Conservation (phyloP, 2,329 filamentous ascomycete species). For the Anisogramma anomala region DNA sequence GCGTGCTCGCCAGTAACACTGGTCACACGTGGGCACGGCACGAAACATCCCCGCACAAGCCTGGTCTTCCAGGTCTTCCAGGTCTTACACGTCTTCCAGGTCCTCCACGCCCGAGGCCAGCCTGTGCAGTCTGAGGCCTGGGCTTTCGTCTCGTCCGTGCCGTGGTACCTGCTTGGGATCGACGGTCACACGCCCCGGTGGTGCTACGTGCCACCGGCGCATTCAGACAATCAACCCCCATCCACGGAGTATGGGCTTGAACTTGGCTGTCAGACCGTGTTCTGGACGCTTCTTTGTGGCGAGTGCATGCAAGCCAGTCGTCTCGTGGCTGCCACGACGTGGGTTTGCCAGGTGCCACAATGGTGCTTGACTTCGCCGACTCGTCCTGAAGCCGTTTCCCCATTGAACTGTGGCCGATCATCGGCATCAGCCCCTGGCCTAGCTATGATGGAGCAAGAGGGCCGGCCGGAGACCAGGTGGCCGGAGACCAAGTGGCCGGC, state of each 20-base stretch:
- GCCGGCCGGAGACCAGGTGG: neutral
- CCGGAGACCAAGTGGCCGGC: neutral
- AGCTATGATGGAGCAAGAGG: neutral
- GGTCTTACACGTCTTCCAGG: too few species aligned
- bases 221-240: neutral
- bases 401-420: too few species aligned
- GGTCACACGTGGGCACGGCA: constrained; percentile 8
- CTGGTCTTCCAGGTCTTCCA: neutral
- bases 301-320: too few species aligned
- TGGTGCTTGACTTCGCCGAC: neutral
- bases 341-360: neutral
- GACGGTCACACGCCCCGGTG: neutral
- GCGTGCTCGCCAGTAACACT: constrained; percentile 6
- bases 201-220: neutral
- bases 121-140: constrained; percentile 1
- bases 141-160: neutral
- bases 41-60: constrained; percentile 9
- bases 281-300: too few species aligned
- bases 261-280: too few species aligned
- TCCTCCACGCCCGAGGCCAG: constrained; percentile 7
- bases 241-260: neutral
- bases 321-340: neutral
- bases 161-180: constrained; percentile 8
- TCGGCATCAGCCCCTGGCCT: neutral
- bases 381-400: too few species aligned